A percentile compares a stretch with the other conserved stretches of the same genome.
phyloP scores from a whole-genome alignment of 805 yeast genomes.

The Candida nemodendra region DNA sequence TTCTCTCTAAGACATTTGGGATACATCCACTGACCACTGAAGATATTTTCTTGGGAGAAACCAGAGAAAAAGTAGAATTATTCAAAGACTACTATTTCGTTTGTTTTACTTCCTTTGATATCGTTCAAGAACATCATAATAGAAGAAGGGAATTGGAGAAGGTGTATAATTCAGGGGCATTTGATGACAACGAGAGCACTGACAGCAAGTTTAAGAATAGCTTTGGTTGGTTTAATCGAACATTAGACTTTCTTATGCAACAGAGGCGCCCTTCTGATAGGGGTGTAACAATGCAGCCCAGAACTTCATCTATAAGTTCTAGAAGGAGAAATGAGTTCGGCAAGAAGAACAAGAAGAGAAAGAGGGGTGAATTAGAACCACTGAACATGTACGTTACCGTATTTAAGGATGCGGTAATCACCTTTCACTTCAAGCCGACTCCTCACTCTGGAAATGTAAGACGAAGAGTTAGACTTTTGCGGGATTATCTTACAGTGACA shows the following conservation, averaged over 20 bases:
- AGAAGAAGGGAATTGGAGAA: slow-evolving; percentile 27
- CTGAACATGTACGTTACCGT: slow-evolving; percentile 91
- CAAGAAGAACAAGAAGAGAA: slow-evolving; percentile 16
- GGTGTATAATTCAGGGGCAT: slow-evolving; percentile 12
- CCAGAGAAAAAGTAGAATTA: slow-evolving; percentile 91
- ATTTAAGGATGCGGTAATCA: slow-evolving; percentile 84
- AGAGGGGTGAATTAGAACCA: slow-evolving; percentile 70
- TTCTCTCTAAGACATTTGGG: slow-evolving; percentile 83
- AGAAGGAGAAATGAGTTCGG: slow-evolving; percentile 13
- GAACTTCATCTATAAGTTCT: slow-evolving; percentile 20
- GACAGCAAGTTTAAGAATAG: slow-evolving; percentile 15
- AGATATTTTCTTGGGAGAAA: slow-evolving; percentile 89
- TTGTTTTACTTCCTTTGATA: slow-evolving; percentile 82
- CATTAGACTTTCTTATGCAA: slow-evolving; percentile 7
- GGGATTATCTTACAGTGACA: slow-evolving; percentile 85
- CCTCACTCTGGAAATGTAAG: slow-evolving; percentile 97
- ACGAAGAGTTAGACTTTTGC: slow-evolving; percentile 81
- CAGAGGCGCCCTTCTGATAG: slow-evolving; percentile 1
- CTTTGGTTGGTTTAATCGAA: slow-evolving; percentile 13
- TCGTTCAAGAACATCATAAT: slow-evolving; percentile 67
- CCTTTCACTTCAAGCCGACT: slow-evolving; percentile 92
- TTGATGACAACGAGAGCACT: slow-evolving; percentile 19
- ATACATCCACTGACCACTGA: slow-evolving; percentile 96
- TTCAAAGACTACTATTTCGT: slow-evolving; percentile 89
- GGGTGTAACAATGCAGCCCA: not conserved